These are phyloP conservation scores for Paraphoma sp. DNA, from an alignment of 2,329 filamentous ascomycete species.

Conservation along the genomic window DNA sequence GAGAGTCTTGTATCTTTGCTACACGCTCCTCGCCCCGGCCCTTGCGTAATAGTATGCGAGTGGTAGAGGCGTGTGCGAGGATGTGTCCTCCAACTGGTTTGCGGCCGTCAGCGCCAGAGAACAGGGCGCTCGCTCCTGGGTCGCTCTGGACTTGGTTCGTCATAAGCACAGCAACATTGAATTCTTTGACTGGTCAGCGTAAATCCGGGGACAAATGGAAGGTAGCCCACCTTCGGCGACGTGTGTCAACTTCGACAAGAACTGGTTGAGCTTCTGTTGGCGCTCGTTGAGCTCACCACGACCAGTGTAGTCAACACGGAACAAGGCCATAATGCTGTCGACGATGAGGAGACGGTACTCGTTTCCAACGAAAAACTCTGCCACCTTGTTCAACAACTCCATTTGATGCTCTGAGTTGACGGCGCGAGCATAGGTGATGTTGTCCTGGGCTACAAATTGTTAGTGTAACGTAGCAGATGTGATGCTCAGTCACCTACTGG, in stretches of 20 bases:
- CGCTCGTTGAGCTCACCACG: slow-evolving; percentile 72
- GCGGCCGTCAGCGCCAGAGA: slow-evolving; percentile 71
- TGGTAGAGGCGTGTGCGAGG: slow-evolving; percentile 72
- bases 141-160: slow-evolving; percentile 77
- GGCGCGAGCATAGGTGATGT: slow-evolving; percentile 70
- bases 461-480: slow-evolving; percentile 53
- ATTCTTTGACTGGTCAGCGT: slow-evolving; percentile 54
- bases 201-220: too few relatives aligned
- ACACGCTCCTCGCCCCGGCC: slow-evolving; percentile 73
- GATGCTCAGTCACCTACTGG: slow-evolving; percentile 17
- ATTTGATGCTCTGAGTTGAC: slow-evolving; percentile 71
- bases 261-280: slow-evolving; percentile 71
- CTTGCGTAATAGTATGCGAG: slow-evolving; percentile 70
- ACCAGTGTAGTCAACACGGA: slow-evolving; percentile 71
- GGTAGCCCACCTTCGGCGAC: slow-evolving; percentile 65
- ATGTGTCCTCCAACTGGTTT: slow-evolving; percentile 73
- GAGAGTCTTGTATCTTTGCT: slow-evolving; percentile 72
- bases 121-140: slow-evolving; percentile 71
- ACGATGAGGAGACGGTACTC: slow-evolving; percentile 72
- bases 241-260: slow-evolving; percentile 67
- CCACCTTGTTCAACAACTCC: slow-evolving; percentile 67
- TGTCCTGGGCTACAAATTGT: slow-evolving; percentile 66
- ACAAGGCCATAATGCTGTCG: slow-evolving; percentile 74
- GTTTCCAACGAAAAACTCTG: slow-evolving; percentile 66
- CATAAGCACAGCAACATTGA: slow-evolving; percentile 65